These are phyloP conservation scores for Schwanniomyces pseudopolymorphus DNA, from an alignment of 805 yeast species.

Conservation along the genomic window DNA sequence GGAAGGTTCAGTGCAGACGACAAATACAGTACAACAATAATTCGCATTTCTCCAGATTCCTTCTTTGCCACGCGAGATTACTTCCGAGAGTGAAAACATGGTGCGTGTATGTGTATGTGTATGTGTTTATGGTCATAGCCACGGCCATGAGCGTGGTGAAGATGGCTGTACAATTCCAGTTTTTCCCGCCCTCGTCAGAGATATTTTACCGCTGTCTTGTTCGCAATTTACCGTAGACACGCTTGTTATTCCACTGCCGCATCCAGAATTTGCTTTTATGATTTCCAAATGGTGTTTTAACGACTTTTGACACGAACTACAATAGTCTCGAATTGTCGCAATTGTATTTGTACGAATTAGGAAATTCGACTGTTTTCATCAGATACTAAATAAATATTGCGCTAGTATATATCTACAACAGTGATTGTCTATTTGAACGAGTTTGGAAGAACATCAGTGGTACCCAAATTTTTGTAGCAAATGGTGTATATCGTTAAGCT, in stretches of 20 bases:
- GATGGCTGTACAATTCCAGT: no score
- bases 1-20: no score
- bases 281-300: neutral
- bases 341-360: neutral
- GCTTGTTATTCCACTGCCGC: neutral
- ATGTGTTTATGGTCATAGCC: no score
- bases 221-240: neutral
- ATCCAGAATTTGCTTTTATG: neutral
- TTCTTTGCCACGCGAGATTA: no score
- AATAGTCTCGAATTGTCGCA: neutral
- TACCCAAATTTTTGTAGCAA: no score
- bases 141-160: no score
- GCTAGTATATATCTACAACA: neutral
- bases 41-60: no score
- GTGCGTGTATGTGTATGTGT: no score
- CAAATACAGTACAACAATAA: no score
- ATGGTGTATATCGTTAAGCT: neutral
- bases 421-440: neutral
- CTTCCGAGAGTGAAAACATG: no score
- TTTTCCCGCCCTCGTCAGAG: no score
- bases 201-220: no score
- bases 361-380: neutral
- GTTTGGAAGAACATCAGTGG: neutral
- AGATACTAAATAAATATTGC: neutral
- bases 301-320: neutral